Conservation (phyloP, 257 asterid species). For the Henckelia pumila region DNA sequence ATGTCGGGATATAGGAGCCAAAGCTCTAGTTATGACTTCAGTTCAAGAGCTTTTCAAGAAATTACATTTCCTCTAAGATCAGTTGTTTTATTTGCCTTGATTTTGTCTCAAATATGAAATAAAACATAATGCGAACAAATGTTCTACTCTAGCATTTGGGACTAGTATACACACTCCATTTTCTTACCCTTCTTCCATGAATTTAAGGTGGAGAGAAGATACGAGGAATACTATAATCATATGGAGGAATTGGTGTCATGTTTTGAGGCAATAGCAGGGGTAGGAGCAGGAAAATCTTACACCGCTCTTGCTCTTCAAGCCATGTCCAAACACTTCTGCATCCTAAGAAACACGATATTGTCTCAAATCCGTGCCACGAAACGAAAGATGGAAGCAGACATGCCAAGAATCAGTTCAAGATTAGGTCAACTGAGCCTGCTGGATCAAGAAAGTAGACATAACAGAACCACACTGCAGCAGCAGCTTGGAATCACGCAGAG, state of each 20-base stretch:
- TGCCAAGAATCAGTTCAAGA: conserved; percentile 58
- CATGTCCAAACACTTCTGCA: conserved; percentile 81
- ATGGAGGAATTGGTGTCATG: conserved; percentile 61
- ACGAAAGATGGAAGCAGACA: conserved; percentile 42
- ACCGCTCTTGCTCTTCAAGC: conserved; percentile 83
- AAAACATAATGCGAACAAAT: too few relatives aligned
- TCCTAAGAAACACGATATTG: conserved; percentile 55
- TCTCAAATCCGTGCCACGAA: conserved; percentile 50
- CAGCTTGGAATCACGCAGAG: conserved; percentile 43
- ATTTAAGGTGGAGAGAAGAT: conserved; percentile 71
- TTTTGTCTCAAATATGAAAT: neutral
- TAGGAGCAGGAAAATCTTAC: conserved; percentile 71
- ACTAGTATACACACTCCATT: neutral
- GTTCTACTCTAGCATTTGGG: neutral
- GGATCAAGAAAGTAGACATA: conserved; percentile 48
- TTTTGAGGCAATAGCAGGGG: conserved; percentile 71
- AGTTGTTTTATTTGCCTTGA: neutral
- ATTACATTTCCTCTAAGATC: too few relatives aligned
- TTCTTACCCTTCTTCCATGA: neutral
- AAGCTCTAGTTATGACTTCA: too few relatives aligned
- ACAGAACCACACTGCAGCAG: conserved; percentile 41
- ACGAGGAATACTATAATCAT: conserved; percentile 61
- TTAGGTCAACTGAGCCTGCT: conserved; percentile 56
- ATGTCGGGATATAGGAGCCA: neutral
- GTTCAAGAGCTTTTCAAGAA: too few relatives aligned